phyloP scores from a whole-genome alignment of 2,329 filamentous ascomycete genomes.

The Orbilia quercus region DNA sequence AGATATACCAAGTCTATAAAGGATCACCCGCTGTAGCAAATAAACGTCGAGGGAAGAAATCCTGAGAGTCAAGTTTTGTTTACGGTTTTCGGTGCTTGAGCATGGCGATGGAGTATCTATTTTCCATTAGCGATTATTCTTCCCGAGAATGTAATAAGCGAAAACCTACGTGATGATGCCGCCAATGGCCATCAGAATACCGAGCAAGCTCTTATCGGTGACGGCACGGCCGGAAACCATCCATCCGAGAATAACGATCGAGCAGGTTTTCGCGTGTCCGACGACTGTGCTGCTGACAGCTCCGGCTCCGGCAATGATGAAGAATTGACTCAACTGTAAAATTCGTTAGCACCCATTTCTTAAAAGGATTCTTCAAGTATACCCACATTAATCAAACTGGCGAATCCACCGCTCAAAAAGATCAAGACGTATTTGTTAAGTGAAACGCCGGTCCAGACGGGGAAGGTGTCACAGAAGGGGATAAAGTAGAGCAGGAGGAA shows the following conservation, averaged over 20 bases:
- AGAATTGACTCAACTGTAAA: conserved; percentile 66
- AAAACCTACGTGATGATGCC: conserved; percentile 69
- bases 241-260: conserved; percentile 74
- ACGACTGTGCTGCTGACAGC: conserved; percentile 75
- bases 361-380: background rate
- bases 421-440: conserved; percentile 71
- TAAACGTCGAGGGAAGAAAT: background rate
- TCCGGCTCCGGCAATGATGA: conserved; percentile 71
- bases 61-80: background rate
- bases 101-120: conserved; percentile 45
- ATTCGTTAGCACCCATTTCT: conserved; percentile 21
- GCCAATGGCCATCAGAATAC: conserved; percentile 69
- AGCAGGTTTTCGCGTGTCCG: conserved; percentile 74
- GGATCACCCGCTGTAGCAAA: conserved; percentile 21
- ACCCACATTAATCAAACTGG: conserved; percentile 72
- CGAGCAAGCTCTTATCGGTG: conserved; percentile 67
- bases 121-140: background rate
- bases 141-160: background rate
- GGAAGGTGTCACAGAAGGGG: conserved; percentile 74
- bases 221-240: conserved; percentile 69
- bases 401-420: conserved; percentile 71
- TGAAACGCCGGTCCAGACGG: conserved; percentile 68
- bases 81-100: conserved; percentile 42
- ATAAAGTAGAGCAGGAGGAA: conserved; percentile 74
- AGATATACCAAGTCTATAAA: conserved; percentile 48